Evolutionary conservation across 2,329 filamentous ascomycete species (phyloP).

Genomic region (Epichloe hybrida): DNA sequence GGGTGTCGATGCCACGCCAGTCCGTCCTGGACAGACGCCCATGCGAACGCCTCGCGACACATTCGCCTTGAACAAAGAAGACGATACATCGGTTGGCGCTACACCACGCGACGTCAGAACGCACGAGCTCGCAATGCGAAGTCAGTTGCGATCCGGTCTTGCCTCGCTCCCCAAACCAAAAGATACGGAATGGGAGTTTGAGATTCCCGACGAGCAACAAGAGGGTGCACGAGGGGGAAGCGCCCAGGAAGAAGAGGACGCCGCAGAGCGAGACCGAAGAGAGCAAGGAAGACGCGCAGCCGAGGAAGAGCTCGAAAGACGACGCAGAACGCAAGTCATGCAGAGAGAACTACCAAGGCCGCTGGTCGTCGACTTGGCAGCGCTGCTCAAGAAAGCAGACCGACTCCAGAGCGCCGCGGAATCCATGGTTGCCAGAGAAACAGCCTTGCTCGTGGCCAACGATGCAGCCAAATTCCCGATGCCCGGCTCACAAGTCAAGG

Average conservation of each 20-base stretch:
- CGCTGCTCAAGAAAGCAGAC: constrained; percentile 50
- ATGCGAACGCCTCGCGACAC: constrained; percentile 79
- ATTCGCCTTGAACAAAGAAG: constrained; percentile 67
- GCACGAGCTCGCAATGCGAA: constrained; percentile 54
- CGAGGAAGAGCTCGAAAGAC: constrained; percentile 63
- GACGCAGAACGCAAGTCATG: constrained; percentile 79
- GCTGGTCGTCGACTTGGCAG: constrained; percentile 53
- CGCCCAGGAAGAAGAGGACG: constrained; percentile 42
- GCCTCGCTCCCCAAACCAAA: constrained; percentile 81
- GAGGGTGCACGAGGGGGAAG: constrained; percentile 37
- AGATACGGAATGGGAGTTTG: constrained; percentile 86
- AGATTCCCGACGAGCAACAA: constrained; percentile 69
- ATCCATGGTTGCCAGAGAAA: constrained; percentile 60
- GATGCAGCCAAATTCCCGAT: constrained; percentile 66
- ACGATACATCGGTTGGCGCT: constrained; percentile 53
- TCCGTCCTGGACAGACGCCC: constrained; percentile 64
- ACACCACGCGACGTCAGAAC: constrained; percentile 66
- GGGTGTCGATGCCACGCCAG: constrained; percentile 55
- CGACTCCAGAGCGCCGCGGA: constrained; percentile 50
- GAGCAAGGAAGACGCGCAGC: constrained; percentile 62
- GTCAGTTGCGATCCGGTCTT: constrained; percentile 59
- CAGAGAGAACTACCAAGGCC: constrained; percentile 74
- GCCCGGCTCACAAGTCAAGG: constrained; percentile 51
- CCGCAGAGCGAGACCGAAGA: constrained; percentile 64
- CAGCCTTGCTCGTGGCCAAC: constrained; percentile 64